Conservation (phyloP, 768 basidiomycete genomes). For the Strobilomyces confusus region DNA sequence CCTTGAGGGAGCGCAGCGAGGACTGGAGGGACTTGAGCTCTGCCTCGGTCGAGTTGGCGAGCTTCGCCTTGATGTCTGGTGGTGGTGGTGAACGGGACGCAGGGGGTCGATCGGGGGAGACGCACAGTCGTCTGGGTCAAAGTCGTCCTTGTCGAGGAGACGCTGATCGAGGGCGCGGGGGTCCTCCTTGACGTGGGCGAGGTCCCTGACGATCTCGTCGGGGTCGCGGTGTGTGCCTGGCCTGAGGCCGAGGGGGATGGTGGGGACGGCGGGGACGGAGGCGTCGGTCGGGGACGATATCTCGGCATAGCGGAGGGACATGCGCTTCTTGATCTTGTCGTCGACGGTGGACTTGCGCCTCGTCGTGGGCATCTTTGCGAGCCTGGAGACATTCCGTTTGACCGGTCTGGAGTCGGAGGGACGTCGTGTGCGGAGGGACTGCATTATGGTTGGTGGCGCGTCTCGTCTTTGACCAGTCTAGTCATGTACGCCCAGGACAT, state of each 20-base stretch:
- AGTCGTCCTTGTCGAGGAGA: conserved; percentile 69
- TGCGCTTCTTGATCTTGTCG: conserved; percentile 95
- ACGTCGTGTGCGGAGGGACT: conserved; percentile 52
- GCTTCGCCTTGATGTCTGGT: conserved; percentile 73
- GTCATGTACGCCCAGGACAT: conserved; percentile 26
- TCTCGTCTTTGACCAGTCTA: conserved; percentile 12
- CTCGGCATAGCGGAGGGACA: conserved; percentile 92
- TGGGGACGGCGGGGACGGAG: conserved; percentile 54
- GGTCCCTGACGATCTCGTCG: conserved; percentile 48
- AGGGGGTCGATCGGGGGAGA: conserved; percentile 8
- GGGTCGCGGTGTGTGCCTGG: conserved; percentile 34
- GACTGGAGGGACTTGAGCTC: conserved; percentile 75
- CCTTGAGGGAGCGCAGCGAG: conserved; percentile 64
- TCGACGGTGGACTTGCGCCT: conserved; percentile 50
- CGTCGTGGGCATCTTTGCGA: conserved; percentile 24
- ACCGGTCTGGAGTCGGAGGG: conserved; percentile 40
- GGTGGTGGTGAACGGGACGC: conserved; percentile 1
- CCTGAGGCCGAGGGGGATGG: conserved; percentile 45
- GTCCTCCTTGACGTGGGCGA: conserved; percentile 46
- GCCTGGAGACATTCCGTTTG: conserved; percentile 32
- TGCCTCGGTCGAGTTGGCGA: conserved; percentile 86
- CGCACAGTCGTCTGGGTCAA: conserved; percentile 89
- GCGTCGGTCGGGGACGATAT: conserved; percentile 66
- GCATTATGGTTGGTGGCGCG: conserved; percentile 30
- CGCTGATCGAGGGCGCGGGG: conserved; percentile 55